Conservation (phyloP, 2,329 filamentous ascomycete genomes). For the Hypoxylon sp. region DNA sequence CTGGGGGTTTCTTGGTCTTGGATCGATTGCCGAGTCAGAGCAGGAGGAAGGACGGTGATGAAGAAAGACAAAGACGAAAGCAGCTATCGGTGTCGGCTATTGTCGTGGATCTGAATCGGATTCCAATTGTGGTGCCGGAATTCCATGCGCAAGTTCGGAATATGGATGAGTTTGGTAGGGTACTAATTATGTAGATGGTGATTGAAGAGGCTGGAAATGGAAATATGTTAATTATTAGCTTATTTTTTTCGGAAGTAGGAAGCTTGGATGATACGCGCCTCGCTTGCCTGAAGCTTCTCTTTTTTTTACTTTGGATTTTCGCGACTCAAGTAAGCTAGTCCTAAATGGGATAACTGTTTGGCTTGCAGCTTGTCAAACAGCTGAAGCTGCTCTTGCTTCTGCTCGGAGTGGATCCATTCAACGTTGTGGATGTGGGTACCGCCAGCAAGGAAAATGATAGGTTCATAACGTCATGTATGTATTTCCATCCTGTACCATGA, state of each 20-base stretch:
- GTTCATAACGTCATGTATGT: slow-evolving; percentile 2
- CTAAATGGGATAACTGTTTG: slow-evolving; percentile 29
- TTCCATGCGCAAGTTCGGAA: not conserved
- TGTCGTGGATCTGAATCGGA: not conserved
- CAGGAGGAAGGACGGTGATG: not conserved
- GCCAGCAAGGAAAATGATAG: no score
- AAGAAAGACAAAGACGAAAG: not conserved
- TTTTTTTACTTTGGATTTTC: slow-evolving; percentile 16
- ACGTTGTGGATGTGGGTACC: no score
- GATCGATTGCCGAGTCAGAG: no score
- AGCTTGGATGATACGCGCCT: slow-evolving; percentile 40
- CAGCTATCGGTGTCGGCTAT: not conserved
- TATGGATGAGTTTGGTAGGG: no score
- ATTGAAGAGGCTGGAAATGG: slow-evolving; percentile 40
- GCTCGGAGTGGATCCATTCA: no score
- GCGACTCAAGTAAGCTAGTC: slow-evolving; percentile 38
- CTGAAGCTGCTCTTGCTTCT: no score
- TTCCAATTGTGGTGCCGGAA: not conserved
- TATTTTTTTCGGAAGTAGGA: slow-evolving; percentile 37
- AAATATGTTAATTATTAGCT: slow-evolving; percentile 7
- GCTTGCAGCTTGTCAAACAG: no score
- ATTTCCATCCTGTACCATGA: no score
- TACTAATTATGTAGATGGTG: not conserved
- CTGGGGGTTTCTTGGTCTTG: no score
- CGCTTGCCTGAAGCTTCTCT: slow-evolving; percentile 22